Percentiles rank a stretch among this genome's conserved stretches.
phyloP scores from a whole-genome alignment of 208 protist species.

The Crithidia bombi region DNA sequence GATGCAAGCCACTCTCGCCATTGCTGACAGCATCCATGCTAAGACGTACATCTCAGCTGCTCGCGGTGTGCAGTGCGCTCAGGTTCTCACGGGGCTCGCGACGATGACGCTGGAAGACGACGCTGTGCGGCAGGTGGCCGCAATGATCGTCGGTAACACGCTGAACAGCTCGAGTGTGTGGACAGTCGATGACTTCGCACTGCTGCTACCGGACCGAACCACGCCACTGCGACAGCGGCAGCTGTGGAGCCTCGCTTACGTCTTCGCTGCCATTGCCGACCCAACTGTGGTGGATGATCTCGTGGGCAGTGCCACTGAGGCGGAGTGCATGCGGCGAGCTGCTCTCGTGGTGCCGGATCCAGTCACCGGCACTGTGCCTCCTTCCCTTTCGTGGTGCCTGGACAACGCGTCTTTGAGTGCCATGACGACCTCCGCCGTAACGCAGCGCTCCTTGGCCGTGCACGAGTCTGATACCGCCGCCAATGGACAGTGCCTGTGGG shows the following conservation, averaged over 20 bases:
- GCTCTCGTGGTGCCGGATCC: conserved; percentile 24
- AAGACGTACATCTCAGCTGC: conserved; percentile 9
- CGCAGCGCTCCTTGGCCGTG: conserved; percentile 18
- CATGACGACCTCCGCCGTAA: conserved; percentile 10
- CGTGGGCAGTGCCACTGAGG: conserved; percentile 16
- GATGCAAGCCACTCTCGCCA: conserved; percentile 9
- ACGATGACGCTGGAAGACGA: conserved; percentile 38
- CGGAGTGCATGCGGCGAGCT: conserved; percentile 32
- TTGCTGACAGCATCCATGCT: conserved; percentile 20
- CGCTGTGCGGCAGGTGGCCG: conserved; percentile 21
- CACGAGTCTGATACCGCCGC: conserved; percentile 18
- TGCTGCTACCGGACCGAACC: conserved; percentile 13
- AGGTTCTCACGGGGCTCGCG: conserved; percentile 22
- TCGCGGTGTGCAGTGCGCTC: conserved; percentile 31
- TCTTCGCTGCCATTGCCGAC: conserved; percentile 18
- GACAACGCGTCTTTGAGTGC: conserved; percentile 17
- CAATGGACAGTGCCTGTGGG: conserved; percentile 28
- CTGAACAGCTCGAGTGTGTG: conserved; percentile 14
- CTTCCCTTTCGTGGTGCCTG: conserved; percentile 35
- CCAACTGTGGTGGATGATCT: conserved; percentile 11
- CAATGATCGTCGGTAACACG: conserved; percentile 6
- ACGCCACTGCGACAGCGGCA: conserved; percentile 12
- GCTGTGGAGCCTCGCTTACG: conserved; percentile 30
- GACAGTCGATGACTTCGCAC: conserved; percentile 18
- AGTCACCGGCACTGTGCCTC: conserved; percentile 18